Evolutionary conservation across 352 stramenopile species (phyloP).

Genomic region (Phytophthora parvispora): DNA sequence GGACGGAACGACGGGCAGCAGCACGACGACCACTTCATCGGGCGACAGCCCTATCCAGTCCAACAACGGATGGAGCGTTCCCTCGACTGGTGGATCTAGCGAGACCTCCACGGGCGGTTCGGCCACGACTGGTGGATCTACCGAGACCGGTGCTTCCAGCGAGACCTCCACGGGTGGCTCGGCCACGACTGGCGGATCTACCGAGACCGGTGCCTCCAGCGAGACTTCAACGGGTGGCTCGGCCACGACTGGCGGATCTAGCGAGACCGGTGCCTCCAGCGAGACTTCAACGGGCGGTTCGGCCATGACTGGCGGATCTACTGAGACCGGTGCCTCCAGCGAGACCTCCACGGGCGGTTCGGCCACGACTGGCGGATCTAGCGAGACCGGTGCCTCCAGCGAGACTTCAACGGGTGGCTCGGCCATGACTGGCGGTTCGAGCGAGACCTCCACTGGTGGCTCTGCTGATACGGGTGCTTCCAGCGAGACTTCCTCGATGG

Average conservation of each 20-base stretch:
- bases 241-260: background rate
- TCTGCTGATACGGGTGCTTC: slow-evolving; percentile 12
- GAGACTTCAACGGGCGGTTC: background rate
- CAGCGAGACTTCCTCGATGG: background rate
- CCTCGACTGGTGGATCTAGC: slow-evolving; percentile 1
- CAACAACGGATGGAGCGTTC: slow-evolving; percentile 1
- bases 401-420: slow-evolving; percentile 6
- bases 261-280: background rate
- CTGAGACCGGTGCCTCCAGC: background rate
- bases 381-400: background rate
- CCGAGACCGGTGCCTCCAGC: background rate
- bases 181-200: background rate
- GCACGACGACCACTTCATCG: background rate
- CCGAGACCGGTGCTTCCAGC: background rate
- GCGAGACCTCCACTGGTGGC: slow-evolving; percentile 3
- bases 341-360: background rate
- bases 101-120: slow-evolving; percentile 12
- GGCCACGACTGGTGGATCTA: background rate
- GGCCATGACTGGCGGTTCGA: background rate
- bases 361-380: no score
- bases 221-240: background rate
- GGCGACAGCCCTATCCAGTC: background rate
- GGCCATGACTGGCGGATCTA: background rate
- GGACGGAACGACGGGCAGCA: slow-evolving; percentile 13
- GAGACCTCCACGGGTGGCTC: background rate